Evolutionary conservation across 2,329 filamentous ascomycete species (phyloP).

Genomic region (Epichloe sp.): DNA sequence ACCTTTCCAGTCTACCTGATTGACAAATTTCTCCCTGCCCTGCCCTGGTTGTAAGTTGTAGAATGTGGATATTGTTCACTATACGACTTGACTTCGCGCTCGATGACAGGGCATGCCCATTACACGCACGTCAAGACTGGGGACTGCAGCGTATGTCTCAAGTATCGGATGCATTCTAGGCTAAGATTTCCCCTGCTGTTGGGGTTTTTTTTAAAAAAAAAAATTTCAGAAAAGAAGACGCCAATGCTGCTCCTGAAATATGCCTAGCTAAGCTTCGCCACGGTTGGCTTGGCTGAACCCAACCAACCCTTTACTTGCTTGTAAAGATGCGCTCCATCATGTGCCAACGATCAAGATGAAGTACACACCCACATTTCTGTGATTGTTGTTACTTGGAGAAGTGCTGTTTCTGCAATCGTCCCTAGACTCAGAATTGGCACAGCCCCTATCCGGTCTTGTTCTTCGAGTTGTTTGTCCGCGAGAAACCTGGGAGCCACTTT

Average conservation of each 20-base stretch:
- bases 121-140: too few species aligned
- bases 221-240: slow-evolving; percentile 15
- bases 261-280: not conserved
- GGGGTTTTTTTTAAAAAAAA: not conserved
- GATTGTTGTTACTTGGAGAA: not conserved
- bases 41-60: too few species aligned
- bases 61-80: too few species aligned
- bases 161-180: too few species aligned
- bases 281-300: not conserved
- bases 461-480: slow-evolving; percentile 13
- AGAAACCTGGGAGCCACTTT: slow-evolving; percentile 24
- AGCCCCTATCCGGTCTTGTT: slow-evolving; percentile 8
- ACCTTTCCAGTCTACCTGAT: too few species aligned
- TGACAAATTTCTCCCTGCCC: too few species aligned
- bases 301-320: not conserved
- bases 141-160: too few species aligned
- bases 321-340: not conserved
- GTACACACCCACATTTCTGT: not conserved
- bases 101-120: too few species aligned
- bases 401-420: not conserved
- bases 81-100: too few species aligned
- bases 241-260: slow-evolving; percentile 23
- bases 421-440: not conserved
- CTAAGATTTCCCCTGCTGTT: not conserved
- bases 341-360: not conserved